phyloP scores from a whole-genome alignment of 192 early-diverging fungal species.

The Spinellus fusiger region DNA sequence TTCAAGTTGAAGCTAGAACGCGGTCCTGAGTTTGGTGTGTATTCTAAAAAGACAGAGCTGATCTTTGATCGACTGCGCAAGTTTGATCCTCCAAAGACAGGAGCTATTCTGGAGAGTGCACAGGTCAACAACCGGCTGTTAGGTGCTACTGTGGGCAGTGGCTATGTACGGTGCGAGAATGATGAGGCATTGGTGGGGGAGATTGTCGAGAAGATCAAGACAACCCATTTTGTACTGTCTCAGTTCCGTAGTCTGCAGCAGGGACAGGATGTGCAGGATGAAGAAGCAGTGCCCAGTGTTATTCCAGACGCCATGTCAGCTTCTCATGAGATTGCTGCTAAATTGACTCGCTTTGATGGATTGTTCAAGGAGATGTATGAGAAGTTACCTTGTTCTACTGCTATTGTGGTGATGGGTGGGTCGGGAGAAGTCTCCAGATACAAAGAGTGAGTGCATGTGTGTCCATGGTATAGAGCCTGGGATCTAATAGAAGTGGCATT shows the following conservation, averaged over 20 bases:
- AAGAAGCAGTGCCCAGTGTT: neutral
- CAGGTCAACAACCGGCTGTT: conserved; percentile 19
- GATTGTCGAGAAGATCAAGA: conserved; percentile 18
- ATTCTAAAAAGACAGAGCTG: conserved; percentile 28
- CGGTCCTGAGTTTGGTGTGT: conserved; percentile 34
- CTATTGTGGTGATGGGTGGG: neutral
- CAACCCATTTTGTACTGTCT: conserved; percentile 12
- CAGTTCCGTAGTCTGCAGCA: neutral
- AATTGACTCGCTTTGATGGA: neutral
- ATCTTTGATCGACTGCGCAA: conserved; percentile 29
- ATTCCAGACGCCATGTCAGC: neutral
- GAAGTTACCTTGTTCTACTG: neutral
- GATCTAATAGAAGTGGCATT: neutral
- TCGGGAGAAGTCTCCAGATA: neutral
- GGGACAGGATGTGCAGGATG: neutral
- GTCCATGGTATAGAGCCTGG: neutral
- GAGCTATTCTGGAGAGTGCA: conserved; percentile 23
- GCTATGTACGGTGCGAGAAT: conserved; percentile 17
- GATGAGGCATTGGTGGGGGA: conserved; percentile 26
- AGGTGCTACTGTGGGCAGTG: conserved; percentile 13
- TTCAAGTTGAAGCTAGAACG: conserved; percentile 48
- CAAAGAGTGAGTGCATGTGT: neutral
- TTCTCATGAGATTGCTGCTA: neutral
- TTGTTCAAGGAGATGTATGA: neutral
- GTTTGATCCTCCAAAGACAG: conserved; percentile 16